Conservation (phyloP, 768 basidiomycete species). For the Trametes cinnabarina region DNA sequence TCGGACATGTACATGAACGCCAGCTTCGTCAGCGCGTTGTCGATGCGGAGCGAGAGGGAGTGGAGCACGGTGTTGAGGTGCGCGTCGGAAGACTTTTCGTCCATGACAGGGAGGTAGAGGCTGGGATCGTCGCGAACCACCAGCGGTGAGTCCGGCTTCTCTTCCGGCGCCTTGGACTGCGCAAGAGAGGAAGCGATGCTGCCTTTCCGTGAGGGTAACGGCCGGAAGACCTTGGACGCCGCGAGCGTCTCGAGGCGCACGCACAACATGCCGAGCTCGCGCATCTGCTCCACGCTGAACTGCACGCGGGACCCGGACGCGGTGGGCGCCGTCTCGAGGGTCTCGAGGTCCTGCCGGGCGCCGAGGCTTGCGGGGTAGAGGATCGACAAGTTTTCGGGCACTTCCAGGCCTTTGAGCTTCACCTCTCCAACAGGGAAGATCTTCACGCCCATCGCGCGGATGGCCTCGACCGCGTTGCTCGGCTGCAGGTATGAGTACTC, state of each 20-base stretch:
- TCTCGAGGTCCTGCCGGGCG: conserved; percentile 59
- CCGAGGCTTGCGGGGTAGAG: conserved; percentile 77
- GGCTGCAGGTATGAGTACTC: conserved; percentile 60
- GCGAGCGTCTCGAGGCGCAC: conserved; percentile 79
- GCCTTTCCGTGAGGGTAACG: conserved; percentile 41
- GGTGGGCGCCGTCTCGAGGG: conserved; percentile 30
- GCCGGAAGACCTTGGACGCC: conserved; percentile 56
- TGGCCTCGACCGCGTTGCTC: conserved; percentile 64
- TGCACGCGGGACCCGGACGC: conserved; percentile 52
- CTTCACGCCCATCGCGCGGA: conserved; percentile 66
- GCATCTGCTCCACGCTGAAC: conserved; percentile 72
- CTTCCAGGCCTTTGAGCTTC: conserved; percentile 92
- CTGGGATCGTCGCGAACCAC: conserved; percentile 52
- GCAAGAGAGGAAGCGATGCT: conserved; percentile 37
- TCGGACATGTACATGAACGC: conserved; percentile 19
- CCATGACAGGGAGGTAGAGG: conserved; percentile 66
- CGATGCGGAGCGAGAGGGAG: conserved; percentile 69
- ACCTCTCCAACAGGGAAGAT: conserved; percentile 82
- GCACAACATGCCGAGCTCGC: conserved; percentile 68
- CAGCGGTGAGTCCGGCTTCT: conserved; percentile 7
- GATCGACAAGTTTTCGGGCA: conserved; percentile 82
- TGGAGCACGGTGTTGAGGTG: conserved; percentile 77
- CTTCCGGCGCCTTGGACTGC: conserved; percentile 16
- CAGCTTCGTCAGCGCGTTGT: conserved; percentile 52
- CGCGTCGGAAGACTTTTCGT: conserved; percentile 60